These are phyloP conservation scores for Quercus phellos DNA, from an alignment of 331 rosid species.

Conservation along the genomic window DNA sequence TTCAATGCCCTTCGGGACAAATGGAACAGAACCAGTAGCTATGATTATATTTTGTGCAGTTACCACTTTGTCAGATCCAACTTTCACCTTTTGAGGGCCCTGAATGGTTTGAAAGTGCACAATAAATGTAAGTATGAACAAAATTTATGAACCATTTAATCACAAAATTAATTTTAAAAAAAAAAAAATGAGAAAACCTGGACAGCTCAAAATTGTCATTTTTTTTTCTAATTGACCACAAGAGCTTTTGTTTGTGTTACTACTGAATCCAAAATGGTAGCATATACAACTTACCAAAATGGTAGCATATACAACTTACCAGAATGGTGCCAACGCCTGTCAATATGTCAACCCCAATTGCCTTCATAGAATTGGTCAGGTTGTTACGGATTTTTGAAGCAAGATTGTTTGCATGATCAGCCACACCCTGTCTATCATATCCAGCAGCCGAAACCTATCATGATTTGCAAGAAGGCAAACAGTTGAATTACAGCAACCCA, in stretches of 20 bases:
- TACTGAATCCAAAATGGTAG: conserved; percentile 2
- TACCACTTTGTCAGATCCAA: conserved; percentile 72
- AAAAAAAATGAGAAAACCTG: background rate
- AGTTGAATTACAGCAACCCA: background rate
- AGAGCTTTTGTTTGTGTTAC: background rate
- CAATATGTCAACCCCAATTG: conserved; percentile 90
- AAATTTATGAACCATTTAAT: background rate
- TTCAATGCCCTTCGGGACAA: conserved; percentile 96
- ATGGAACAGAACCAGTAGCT: conserved; percentile 97
- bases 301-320: conserved; percentile 44
- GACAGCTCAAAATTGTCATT: background rate
- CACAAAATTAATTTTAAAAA: background rate
- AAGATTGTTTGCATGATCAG: conserved; percentile 96
- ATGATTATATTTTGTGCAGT: conserved; percentile 86
- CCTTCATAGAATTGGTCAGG: conserved; percentile 85
- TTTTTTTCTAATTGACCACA: conserved; percentile 1
- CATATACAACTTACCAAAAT: conserved; percentile 27
- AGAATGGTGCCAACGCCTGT: conserved; percentile 81
- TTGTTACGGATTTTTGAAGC: conserved; percentile 84
- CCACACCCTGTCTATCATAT: conserved; percentile 95
- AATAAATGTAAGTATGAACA: conserved; percentile 15
- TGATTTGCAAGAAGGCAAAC: conserved; percentile 10
- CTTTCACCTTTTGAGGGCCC: conserved; percentile 89
- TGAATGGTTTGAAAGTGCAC: conserved; percentile 25
- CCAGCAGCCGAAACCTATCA: conserved; percentile 78